Evolutionary conservation across 345 rosid species (phyloP).

Genomic region (Euphorbia pulcherrima): DNA sequence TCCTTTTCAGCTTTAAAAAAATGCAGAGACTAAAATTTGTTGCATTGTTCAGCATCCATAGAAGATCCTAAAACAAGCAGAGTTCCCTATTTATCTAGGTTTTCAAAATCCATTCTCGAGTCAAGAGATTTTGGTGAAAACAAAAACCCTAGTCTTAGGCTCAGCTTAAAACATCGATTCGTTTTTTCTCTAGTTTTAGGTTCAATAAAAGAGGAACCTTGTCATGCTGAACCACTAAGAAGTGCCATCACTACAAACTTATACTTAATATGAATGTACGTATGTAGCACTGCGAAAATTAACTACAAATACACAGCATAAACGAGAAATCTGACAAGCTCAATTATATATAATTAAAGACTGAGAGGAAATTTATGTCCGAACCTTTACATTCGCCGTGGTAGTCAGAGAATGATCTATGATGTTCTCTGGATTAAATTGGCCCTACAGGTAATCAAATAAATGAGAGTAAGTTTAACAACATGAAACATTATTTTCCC

Average conservation of each 20-base stretch:
- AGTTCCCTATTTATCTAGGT: not conserved
- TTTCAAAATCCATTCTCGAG: not conserved
- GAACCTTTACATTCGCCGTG: slow-evolving; percentile 5
- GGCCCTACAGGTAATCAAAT: not conserved
- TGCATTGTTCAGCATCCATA: not conserved
- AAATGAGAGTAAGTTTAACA: not conserved
- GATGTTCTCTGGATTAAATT: not conserved
- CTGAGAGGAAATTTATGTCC: not conserved
- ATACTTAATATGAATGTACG: not conserved
- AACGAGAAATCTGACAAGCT: not conserved
- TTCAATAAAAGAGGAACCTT: not conserved
- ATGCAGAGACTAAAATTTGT: not conserved
- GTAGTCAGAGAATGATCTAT: not conserved
- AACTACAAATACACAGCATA: not conserved
- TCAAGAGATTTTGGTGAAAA: not conserved
- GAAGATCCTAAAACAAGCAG: not conserved
- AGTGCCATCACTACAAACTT: not conserved
- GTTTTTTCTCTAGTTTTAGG: not conserved
- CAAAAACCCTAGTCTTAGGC: not conserved
- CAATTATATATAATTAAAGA: not conserved
- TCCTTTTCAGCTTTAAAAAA: not conserved
- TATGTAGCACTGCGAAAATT: not conserved
- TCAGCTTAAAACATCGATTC: not conserved
- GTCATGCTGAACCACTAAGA: not conserved
- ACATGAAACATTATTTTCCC: not conserved